Conservation (phyloP, 305 asterid species). For the Solanum hybrid region DNA sequence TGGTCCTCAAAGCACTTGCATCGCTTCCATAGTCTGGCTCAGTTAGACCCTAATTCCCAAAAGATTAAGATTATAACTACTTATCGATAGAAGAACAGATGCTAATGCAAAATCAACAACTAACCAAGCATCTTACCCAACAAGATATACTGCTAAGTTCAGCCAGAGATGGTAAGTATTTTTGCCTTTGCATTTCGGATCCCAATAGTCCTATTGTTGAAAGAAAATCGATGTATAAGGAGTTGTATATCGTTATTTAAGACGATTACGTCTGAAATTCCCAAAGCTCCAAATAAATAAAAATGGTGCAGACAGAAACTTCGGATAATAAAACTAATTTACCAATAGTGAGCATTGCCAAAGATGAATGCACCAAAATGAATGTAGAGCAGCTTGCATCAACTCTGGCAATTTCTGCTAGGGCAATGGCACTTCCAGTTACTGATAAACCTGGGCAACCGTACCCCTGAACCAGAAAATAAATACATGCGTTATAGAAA, state of each 20-base stretch:
- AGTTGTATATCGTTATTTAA: neutral
- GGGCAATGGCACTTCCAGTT: constrained; percentile 75
- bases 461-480: constrained; percentile 47
- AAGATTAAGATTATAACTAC: constrained; percentile 9
- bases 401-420: constrained; percentile 85
- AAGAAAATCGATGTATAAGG: constrained; percentile 1
- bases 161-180: constrained; percentile 81
- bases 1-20: constrained; percentile 81
- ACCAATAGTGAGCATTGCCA: constrained; percentile 96
- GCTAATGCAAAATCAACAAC: neutral
- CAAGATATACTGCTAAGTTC: constrained; percentile 60
- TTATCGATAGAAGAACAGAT: neutral
- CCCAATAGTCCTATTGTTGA: constrained; percentile 67
- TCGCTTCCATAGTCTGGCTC: constrained; percentile 98
- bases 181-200: constrained; percentile 81
- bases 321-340: neutral
- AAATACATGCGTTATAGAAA: neutral
- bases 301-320: neutral
- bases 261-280: neutral
- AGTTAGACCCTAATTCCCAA: constrained; percentile 58
- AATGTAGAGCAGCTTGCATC: constrained; percentile 96
- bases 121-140: constrained; percentile 55
- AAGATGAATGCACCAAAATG: constrained; percentile 86
- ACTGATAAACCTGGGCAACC: constrained; percentile 85
- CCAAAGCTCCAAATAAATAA: neutral